Base-by-base conservation (phyloP, 352 stramenopile species). In the Saprolegnia parasitica region DNA sequence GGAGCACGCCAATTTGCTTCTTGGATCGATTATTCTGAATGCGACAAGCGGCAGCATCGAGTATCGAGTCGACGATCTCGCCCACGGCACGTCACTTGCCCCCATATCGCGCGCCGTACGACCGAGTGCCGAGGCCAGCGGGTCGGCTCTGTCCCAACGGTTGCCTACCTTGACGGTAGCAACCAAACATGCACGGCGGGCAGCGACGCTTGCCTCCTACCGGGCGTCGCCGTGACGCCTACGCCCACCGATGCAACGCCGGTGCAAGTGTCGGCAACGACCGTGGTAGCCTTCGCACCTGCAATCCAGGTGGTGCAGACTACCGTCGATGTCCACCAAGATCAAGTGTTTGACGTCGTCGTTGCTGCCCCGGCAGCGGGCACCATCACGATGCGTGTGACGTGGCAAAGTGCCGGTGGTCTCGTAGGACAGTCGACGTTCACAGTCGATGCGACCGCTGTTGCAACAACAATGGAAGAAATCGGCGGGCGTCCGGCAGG, bases 271-370 rank as follows among this genome's bases (percentile, higher is more conserved):
- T 49, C 47, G 21, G 29, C 47, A 8, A 58, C 37, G 18, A 2
- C 42, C 0, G 13, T 40, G 10, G 23, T 60, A 10, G 29, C 2
- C 18, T 68, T 58, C 42, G 9, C 26, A 24, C 62, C 62, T 11
- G 40, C 35, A 37, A 58, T 68, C 29, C 62, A 68, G 42, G 32
- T 23, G 15, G 21, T 68, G 11, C 62, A 60, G 6, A 68, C 62
- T 16, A 20, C 5, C 26, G 46, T 68, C 13, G n/a, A 29, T 15
- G 24, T 42, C 6, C 62, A 54, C 5, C n/a, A 26, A 21, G 24
- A 68, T 4, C 40, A 58, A 11, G 42, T 58, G 20, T 56, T 61
- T 42, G 46, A 56, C 10, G 23, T 68, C n/a, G 40, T 35, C 35
- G 62, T 37, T 42, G 11, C 62, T 10, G 42, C 21, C 42, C 8